These are phyloP conservation scores for Macadamia integrifolia DNA, from an alignment of 164 flowering plant species.

Conservation along the genomic window DNA sequence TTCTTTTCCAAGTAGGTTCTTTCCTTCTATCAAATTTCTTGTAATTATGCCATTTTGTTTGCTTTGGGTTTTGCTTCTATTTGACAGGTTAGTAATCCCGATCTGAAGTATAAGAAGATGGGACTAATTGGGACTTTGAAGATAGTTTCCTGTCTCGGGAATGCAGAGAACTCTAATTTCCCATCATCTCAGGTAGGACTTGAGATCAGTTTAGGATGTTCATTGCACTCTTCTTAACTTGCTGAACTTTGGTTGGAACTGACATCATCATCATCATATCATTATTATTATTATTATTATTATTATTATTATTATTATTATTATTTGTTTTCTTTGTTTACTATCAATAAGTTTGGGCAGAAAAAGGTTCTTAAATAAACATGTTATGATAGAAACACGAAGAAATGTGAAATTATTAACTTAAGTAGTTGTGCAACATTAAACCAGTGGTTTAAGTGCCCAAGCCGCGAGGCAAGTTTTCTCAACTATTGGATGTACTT, in stretches of 20 bases:
- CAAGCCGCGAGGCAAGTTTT: too few species aligned
- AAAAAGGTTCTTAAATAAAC: too few species aligned
- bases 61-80: not conserved
- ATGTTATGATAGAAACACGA: too few species aligned
- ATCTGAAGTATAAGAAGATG: constrained; percentile 75
- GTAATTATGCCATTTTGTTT: not conserved
- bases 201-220: not conserved
- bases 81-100: constrained; percentile 60
- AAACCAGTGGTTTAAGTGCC: too few species aligned
- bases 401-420: too few species aligned
- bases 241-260: not conserved
- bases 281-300: not conserved
- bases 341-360: too few species aligned
- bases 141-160: constrained; percentile 62
- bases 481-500: too few species aligned
- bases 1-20: not conserved
- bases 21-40: not conserved
- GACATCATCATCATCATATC: not conserved
- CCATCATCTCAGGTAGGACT: constrained; percentile 41
- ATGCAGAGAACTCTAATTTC: constrained; percentile 24
- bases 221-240: not conserved
- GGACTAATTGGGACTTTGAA: constrained; percentile 77
- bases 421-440: too few species aligned
- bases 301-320: not conserved
- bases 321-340: not conserved